Evolutionary conservation across 2,329 filamentous ascomycete species (phyloP), one percentile per base, ranked within the genome.

Genomic region (Pestalotiopsis fici): DNA sequence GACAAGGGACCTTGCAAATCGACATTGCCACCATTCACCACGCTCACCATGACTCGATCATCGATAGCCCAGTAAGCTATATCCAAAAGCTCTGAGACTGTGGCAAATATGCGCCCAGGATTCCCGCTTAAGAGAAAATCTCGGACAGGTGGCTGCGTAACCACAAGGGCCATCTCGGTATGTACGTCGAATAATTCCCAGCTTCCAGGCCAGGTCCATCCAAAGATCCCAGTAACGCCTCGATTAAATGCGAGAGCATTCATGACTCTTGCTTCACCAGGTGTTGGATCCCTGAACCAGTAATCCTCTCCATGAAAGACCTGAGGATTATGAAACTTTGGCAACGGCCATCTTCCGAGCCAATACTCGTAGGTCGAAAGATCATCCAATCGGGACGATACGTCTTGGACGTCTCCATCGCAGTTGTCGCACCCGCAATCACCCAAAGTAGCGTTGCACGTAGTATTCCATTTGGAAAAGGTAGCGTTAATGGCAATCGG

Each of bases 381-480:
- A 60, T 78, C 77, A 65, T 84, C 81, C 47, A 85, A 72, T 0
- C 84, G 78, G 13, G 67, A 59, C 1, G 79, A 47, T 0, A 90
- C 84, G 71, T 91, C 88, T 23, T 81, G 78, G 21, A 89, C 79
- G n/a, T 74, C 75, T 64, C 85, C 86, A 2, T 75, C 70, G 74
- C 88, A 91, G 75, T 87, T 84, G 73, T 91, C 88, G 75, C 89
- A 91, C 9, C 88, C 88, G 77, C 88, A 90, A 77, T 87, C 85
- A 69, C 88, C 88, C 64, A 89, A 86, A 0, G 88, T 90, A 3
- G 77, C 68, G 75, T 90, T 90, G 74, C 86, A 88, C 0, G 77
- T 75, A 0, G 88, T 90, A 67, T 82, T 80, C 81, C 87, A 90
- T 55, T 83, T 83, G 9, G 83, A 87, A 70, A 80, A 87, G 2